These are phyloP conservation scores for Alternaria arbusti DNA, from an alignment of 2,329 filamentous ascomycete species.

Conservation along the genomic window DNA sequence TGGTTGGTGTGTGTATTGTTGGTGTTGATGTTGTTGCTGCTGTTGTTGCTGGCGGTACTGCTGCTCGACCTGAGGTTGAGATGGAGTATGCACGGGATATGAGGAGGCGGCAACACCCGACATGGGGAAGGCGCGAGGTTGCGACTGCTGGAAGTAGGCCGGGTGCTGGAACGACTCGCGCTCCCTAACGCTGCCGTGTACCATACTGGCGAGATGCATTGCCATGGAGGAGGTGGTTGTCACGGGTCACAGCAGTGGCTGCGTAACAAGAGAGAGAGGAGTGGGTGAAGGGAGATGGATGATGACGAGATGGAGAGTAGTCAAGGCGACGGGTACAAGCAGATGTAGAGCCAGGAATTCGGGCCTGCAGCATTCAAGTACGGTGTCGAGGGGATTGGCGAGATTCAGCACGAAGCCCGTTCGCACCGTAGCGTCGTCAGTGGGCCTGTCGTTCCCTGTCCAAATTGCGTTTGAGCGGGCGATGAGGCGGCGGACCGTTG, in stretches of 20 bases:
- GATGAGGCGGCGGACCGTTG: conserved; percentile 48
- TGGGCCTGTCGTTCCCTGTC: conserved; percentile 42
- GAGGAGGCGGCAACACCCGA: conserved; percentile 26
- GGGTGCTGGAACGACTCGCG: conserved; percentile 46
- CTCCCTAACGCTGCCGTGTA: conserved; percentile 51
- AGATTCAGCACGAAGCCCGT: conserved; percentile 45
- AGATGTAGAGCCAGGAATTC: conserved; percentile 44
- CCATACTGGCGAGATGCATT: conserved; percentile 54
- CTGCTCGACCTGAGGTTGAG: conserved; percentile 29
- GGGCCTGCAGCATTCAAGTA: conserved; percentile 50
- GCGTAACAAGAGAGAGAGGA: conserved; percentile 33
- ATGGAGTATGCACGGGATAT: conserved; percentile 14
- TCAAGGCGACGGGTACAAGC: conserved; percentile 34
- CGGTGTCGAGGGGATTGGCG: conserved; percentile 39
- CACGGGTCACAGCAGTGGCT: conserved; percentile 44
- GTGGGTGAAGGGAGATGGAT: conserved; percentile 19
- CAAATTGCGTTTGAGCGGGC: conserved; percentile 45
- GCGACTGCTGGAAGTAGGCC: conserved; percentile 47
- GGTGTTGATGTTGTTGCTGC: conserved; percentile 43
- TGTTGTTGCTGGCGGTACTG: conserved; percentile 55
- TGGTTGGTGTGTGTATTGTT: conserved; percentile 22
- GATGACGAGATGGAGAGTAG: conserved; percentile 30
- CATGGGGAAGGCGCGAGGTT: conserved; percentile 35
- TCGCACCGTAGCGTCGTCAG: conserved; percentile 40
- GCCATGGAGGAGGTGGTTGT: conserved; percentile 39